Evolutionary conservation across 148 eudicot species (phyloP).

Genomic region (Agrostemma githago): DNA sequence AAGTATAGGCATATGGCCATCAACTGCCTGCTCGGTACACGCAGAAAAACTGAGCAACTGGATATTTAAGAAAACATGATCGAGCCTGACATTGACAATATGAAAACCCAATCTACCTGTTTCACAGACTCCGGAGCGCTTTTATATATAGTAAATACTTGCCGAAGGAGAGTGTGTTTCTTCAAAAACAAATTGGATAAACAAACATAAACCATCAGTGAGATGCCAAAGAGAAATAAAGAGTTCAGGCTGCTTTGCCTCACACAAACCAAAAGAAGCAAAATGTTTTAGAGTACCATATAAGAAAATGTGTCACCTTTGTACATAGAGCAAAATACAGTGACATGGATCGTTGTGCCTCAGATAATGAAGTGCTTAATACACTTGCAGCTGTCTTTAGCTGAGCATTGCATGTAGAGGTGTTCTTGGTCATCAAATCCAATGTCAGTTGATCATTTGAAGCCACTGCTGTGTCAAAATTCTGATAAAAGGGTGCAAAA

Average conservation of each 20-base stretch:
- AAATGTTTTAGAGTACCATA: conserved; percentile 5
- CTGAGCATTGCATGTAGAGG: conserved; percentile 38
- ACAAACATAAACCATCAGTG: background rate
- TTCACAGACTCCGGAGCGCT: conserved; percentile 56
- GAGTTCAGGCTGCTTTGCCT: background rate
- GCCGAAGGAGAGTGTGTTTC: conserved; percentile 90
- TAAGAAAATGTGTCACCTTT: conserved; percentile 46
- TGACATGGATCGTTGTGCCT: conserved; percentile 78
- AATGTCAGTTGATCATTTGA: conserved; percentile 37
- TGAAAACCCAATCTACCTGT: conserved; percentile 48
- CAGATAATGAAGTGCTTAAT: conserved; percentile 48
- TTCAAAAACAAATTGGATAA: conserved; percentile 31
- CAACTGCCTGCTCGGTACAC: conserved; percentile 57
- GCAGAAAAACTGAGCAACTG: background rate
- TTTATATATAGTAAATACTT: conserved; percentile 60
- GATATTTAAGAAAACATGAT: background rate
- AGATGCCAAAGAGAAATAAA: background rate
- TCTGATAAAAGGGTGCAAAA: conserved; percentile 37
- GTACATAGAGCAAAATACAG: conserved; percentile 96
- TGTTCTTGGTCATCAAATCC: conserved; percentile 33
- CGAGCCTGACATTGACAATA: background rate
- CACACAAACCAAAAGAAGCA: conserved; percentile 1
- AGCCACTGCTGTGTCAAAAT: conserved; percentile 28
- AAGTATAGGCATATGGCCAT: conserved; percentile 78
- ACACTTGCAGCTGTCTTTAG: conserved; percentile 33